Evolutionary conservation across 2,329 filamentous ascomycete species (phyloP), one percentile per base, ranked within the genome.

Genomic region (Incumbomyces delicatus): DNA sequence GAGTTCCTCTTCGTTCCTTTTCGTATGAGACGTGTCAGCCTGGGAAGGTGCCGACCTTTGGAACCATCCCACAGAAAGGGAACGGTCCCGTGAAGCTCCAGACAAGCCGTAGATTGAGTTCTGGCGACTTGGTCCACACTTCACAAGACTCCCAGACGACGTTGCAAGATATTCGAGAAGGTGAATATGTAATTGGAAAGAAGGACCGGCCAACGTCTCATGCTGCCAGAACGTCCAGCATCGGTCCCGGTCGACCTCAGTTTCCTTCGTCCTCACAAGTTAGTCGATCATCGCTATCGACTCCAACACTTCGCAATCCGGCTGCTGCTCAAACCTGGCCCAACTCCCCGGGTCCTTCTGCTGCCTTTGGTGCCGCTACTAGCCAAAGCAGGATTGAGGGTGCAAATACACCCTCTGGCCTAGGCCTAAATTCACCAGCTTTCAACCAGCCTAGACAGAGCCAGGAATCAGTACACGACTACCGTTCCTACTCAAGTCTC

Each of bases 81-180:
- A 58, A 58, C 51, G 56, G 55, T 7, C 54, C 56, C 10, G 53
- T 57, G 22, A 58, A 55, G 39, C 52, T 57, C 7, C 53, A 55
- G 30, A 49, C 55, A n/a, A 55, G 51, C 42, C 55, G 55, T 13
- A 50, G 54, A 14, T 40, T 56, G 44, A 56, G 53, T 35, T 57
- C 56, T 7, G 56, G 55, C 2, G 56, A 58, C 38, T 44, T 57
- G n/a, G 36, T 54, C 14, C 43, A 50, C 11, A 56, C 52, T 10
- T 38, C 53, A 29, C 51, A 57, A 31, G 53, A 56, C 40, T 50
- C 53, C 30, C 52, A 56, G 22, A 50, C 48, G 41, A 57, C 51
- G 14, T 44, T 56, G 46, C 49, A 53, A 32, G 53, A 57, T 35
- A 55, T 58, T 31, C 49, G 49, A 14, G 44, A 56, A 27, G 55